These are phyloP conservation scores for Aphanomyces euteiches DNA, from an alignment of 352 stramenopile genomes.

Conservation along the genomic window DNA sequence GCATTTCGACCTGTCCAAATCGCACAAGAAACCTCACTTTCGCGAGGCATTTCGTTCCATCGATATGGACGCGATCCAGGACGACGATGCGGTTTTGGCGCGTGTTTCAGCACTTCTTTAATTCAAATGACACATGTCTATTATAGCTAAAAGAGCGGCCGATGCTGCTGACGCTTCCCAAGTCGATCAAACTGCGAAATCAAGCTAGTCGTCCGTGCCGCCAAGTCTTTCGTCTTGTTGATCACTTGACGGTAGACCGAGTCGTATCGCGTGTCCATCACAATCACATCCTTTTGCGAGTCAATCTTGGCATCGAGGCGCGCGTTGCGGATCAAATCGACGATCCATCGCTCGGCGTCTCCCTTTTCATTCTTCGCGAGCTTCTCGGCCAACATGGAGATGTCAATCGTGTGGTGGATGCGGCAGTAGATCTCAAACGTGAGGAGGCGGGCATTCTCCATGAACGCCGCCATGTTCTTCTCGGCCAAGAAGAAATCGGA, in stretches of 20 bases:
- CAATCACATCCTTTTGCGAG: constrained; percentile 93
- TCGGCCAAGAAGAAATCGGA: constrained; percentile 97
- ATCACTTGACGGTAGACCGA: constrained; percentile 97
- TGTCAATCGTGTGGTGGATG: constrained; percentile 99
- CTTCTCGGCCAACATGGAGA: constrained; percentile 94
- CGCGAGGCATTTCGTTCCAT: background rate
- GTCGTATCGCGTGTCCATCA: constrained; percentile 93
- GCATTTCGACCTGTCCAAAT: constrained; percentile 42
- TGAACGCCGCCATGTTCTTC: constrained; percentile 96
- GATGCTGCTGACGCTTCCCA: constrained; percentile 49
- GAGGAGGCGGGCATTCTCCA: constrained; percentile 96
- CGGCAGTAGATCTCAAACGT: constrained; percentile 99
- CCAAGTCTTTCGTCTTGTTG: constrained; percentile 95
- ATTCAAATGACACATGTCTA: background rate
- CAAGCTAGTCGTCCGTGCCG: constrained; percentile 88
- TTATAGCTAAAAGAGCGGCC: constrained; percentile 23
- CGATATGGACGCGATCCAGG: background rate
- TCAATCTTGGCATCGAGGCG: constrained; percentile 98
- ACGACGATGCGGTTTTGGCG: background rate
- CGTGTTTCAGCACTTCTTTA: background rate
- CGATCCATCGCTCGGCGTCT: constrained; percentile 98
- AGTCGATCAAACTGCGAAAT: constrained; percentile 81
- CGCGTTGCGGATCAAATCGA: constrained; percentile 97
- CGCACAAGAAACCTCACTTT: constrained; percentile 33
- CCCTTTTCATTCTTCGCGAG: constrained; percentile 94